Evolutionary conservation across 129 eudicot species (phyloP).

Genomic region (Calendula officinalis): DNA sequence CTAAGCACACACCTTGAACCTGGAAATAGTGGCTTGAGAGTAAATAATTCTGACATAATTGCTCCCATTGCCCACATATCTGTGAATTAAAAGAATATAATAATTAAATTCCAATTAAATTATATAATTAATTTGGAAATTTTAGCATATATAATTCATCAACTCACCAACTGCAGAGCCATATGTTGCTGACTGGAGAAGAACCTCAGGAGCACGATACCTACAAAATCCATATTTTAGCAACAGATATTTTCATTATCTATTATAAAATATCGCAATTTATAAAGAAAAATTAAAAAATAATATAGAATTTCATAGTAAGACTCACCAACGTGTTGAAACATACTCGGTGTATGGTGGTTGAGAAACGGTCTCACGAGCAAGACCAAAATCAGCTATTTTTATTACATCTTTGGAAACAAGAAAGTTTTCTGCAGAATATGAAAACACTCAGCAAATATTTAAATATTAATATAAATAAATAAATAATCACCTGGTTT

Average conservation of each 20-base stretch:
- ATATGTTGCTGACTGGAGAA: conserved; percentile 82
- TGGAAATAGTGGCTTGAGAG: conserved; percentile 91
- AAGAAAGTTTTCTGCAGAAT: conserved; percentile 70
- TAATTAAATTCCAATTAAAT: conserved; percentile 1
- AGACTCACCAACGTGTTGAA: conserved; percentile 91
- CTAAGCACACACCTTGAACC: conserved; percentile 74
- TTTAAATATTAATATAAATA: not conserved
- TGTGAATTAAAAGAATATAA: conserved; percentile 22
- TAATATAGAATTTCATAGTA: not conserved
- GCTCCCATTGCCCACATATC: conserved; percentile 99
- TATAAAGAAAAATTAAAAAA: not conserved
- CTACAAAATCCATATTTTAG: conserved; percentile 42
- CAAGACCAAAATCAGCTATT: conserved; percentile 98
- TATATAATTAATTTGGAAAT: not conserved
- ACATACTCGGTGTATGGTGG: conserved; percentile 98
- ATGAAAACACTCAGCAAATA: conserved; percentile 20
- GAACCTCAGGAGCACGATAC: conserved; percentile 99
- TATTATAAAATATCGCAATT: not conserved
- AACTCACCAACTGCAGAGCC: conserved; percentile 98
- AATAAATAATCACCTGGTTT: conserved; percentile 75
- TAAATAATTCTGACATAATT: conserved; percentile 83
- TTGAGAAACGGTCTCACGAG: conserved; percentile 78
- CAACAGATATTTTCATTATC: no score
- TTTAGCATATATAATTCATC: not conserved
- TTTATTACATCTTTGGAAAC: conserved; percentile 78